phyloP scores from a whole-genome alignment of 352 stramenopile species.

The Globisporangium acanthophoron region DNA sequence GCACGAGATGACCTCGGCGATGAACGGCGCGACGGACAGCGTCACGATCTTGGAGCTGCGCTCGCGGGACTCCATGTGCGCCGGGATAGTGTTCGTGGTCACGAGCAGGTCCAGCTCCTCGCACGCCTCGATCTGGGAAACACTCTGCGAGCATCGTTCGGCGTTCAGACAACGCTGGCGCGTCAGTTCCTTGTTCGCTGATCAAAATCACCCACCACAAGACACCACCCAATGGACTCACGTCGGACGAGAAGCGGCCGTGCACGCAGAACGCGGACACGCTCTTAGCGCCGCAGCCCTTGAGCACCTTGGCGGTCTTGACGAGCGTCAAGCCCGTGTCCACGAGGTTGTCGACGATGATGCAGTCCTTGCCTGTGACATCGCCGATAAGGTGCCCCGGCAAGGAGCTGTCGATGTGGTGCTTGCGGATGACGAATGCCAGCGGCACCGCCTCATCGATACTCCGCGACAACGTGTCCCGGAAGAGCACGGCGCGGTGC shows the following conservation, averaged over 20 bases:
- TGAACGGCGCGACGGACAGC: conserved; percentile 81
- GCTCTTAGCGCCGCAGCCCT: conserved; percentile 66
- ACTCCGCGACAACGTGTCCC: conserved; percentile 72
- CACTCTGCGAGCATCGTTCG: conserved; percentile 24
- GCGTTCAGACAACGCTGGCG: neutral
- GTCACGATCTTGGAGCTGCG: conserved; percentile 73
- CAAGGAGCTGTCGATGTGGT: conserved; percentile 62
- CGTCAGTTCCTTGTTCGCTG: neutral
- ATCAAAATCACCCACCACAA: neutral
- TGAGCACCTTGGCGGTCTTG: conserved; percentile 80
- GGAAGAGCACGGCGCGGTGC: conserved; percentile 70
- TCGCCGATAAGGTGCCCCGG: conserved; percentile 76
- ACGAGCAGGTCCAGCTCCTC: conserved; percentile 78
- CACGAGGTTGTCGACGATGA: conserved; percentile 85
- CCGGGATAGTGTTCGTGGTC: conserved; percentile 83
- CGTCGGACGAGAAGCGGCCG: conserved; percentile 71
- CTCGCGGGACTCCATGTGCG: conserved; percentile 24
- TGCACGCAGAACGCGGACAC: conserved; percentile 83
- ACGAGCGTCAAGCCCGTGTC: conserved; percentile 81
- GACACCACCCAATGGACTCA: conserved; percentile 23
- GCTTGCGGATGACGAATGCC: conserved; percentile 82
- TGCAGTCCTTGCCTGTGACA: conserved; percentile 77
- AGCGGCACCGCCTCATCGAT: conserved; percentile 75
- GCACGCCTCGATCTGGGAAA: conserved; percentile 54
- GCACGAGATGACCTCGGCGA: conserved; percentile 86